Evolutionary conservation across 108 stramenopile genomes (phyloP), one percentile per base, ranked within the genome.

Genomic region (Skeletonema menzelii): DNA sequence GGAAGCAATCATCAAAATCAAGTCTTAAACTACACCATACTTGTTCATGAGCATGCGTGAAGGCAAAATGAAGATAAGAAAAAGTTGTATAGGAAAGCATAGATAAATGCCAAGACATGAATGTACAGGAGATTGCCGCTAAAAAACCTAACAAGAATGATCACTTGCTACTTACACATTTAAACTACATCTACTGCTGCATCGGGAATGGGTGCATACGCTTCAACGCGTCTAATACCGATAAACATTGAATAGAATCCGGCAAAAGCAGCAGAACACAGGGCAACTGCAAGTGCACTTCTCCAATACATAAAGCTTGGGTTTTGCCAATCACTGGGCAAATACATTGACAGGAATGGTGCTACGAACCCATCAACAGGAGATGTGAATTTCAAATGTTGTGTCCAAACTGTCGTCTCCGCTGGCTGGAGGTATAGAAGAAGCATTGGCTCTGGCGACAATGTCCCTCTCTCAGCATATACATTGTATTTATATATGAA

Each of bases 401-500:
- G 90, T n/a, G 92, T 91, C 92, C 92, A 93, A 12, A 85, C 79
- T 1, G 68, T 91, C 2, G 86, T 75, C 73, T 85, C 73, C 24
- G 82, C 90, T 7, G 89, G 88, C 28, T 74, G 55, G 35, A 93
- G 69, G 53, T 86, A 83, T 27, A 93, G 58, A 22, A 88, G 81
- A 27, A 89, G 79, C 73, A 85, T 82, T 20, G 92, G 92, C 59
- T 93, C 90, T 22, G 92, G 92, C 5, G 88, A 90, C 35, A 93
- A 67, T 4, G 92, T 91, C 3, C 88, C 87, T 34, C 79, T 69
- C 71, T 93, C 92, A 13, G 87, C 70, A 67, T 91, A 93, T 6
- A 93, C 80, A 60, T 88, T 90, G 76, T 85, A 93, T 10, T 86
- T 88, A 47, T 93, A 93, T 78, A 93, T 91, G 22, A 84, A 85